Evolutionary conservation across 2,329 filamentous ascomycete genomes (phyloP), one percentile per base, ranked within the genome.

Genomic region (Coniella lustricola): DNA sequence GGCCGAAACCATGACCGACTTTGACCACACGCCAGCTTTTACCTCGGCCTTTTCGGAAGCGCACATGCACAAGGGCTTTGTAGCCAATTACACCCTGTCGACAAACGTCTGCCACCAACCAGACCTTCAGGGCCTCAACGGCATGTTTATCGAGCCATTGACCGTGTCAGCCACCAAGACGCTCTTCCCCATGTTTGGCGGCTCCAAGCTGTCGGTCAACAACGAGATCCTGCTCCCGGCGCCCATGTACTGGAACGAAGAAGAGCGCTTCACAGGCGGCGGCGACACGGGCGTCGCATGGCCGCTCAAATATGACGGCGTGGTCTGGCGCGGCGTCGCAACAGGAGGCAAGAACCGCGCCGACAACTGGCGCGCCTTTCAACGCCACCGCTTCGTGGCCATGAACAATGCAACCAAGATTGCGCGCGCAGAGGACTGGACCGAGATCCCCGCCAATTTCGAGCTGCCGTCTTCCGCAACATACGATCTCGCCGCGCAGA

Each of bases 301-400:
- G 82, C 60, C 68, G 5, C 60, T 80, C n/a, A 87, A 86, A 64
- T 48, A 60, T 1, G 64, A 74, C 54, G 62, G 61, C 2, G 71
- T 76, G 32, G 67, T 84, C 43, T 86, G 83, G 82, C 78, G 82
- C 29, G 82, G 82, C 31, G 80, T 84, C 8, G 82, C 81, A 1
- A 84, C 82, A 1, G 82, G 82, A 2, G 83, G 82, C 1, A 65
- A 66, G 34, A 81, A 85, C 55, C 67, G 71, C 55, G 58, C 71
- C 62, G 56, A 73, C 22, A 88, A 82, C 57, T 90, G 85, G 85
- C 76, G 71, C 10, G 76, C 80, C 0, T 89, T 88, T 59, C 85
- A 90, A 54, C 79, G 85, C 3, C 85, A 89, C 59, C 82, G 86
- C 2, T 87, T 90, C 59, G 75, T 88, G 2, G 72, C 80, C 39